phyloP scores from a whole-genome alignment of 805 yeast genomes.

The Pichia paraexigua region DNA sequence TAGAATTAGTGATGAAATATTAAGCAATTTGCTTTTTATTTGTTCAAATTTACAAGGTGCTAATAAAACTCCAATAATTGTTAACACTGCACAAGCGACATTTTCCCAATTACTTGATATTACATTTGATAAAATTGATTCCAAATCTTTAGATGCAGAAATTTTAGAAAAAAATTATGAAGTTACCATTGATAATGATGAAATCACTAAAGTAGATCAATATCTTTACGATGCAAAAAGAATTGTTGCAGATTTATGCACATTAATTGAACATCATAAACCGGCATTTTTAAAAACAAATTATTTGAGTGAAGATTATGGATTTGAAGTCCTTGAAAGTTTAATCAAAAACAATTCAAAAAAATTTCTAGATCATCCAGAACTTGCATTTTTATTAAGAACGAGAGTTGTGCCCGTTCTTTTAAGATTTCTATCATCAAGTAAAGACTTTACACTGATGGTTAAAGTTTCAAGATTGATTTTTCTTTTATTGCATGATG shows the following conservation, averaged over 20 bases:
- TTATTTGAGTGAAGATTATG: conserved; percentile 53
- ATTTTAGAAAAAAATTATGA: conserved; percentile 18
- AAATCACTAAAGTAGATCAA: conserved; percentile 36
- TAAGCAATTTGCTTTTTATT: conserved; percentile 54
- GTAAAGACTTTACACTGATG: conserved; percentile 56
- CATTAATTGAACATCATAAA: conserved; percentile 49
- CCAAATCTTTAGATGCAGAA: conserved; percentile 30
- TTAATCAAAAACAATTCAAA: conserved; percentile 55
- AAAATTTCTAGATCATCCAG: conserved; percentile 50
- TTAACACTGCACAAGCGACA: conserved; percentile 89
- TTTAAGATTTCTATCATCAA: conserved; percentile 52
- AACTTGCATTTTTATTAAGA: conserved; percentile 59
- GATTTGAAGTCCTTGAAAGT: conserved; percentile 78
- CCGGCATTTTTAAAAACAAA: conserved; percentile 47
- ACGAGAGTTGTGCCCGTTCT: conserved; percentile 69
- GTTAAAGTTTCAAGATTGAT: conserved; percentile 72
- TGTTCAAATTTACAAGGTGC: conserved; percentile 66
- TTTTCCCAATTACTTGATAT: conserved; percentile 76
- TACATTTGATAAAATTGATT: conserved; percentile 58
- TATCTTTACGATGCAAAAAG: conserved; percentile 62
- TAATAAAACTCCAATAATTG: conserved; percentile 67
- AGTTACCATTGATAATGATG: conserved; percentile 41
- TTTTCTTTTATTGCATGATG: conserved; percentile 52
- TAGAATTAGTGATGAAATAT: conserved; percentile 44
- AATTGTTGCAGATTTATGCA: conserved; percentile 67